Base-by-base conservation (phyloP, 805 yeast species). In the Myxozyma udenii region DNA sequence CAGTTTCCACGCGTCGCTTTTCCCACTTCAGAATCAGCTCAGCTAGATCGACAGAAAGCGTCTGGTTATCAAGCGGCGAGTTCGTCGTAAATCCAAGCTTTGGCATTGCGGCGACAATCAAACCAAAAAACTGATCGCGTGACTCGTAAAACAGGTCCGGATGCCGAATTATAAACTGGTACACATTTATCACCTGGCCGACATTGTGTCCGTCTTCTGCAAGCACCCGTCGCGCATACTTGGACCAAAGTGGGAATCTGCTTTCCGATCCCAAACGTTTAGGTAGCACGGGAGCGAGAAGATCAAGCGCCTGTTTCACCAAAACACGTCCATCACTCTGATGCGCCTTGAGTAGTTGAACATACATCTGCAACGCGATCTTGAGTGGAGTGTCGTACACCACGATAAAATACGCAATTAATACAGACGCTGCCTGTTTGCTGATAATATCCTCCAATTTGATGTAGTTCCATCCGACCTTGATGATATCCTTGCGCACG, bases 401-500 rank as follows among this genome's bases (percentile, higher is more conserved):
- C 0, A 88, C 78, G 53, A 93, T 89, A 67, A 91, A 93, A 65
- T 81, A 81, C 0, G 95, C 79, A 1, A 95, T 89, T 0, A 90
- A 81, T 28, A 89, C 87, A 65, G 91, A 90, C 0, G 98, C 97
- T 2, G 93, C 87, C 61, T 90, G 95, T 64, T 93, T 93, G 23
- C 95, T 80, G 45, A 89, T 78, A 46, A 83, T 78, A 65, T 93
- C 99, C 57, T 90, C 97, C 28, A 90, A 71, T 61, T 87, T 87
- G 64, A 93, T 84, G 62, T 83, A 86, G 60, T 87, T 86, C 99
- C 99, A 93, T 61, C 89, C 85, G 70, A 89, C 93, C 66, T 87
- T 88, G 67, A 93, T 87, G 39, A 93, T 80, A 61, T 89, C 95
- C 64, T 88, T 91, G 39, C 86, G 75, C 59, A 78, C 75, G 14